These are phyloP conservation scores for Zygoascus ofunaensis DNA, from an alignment of 805 yeast genomes.

Conservation along the genomic window DNA sequence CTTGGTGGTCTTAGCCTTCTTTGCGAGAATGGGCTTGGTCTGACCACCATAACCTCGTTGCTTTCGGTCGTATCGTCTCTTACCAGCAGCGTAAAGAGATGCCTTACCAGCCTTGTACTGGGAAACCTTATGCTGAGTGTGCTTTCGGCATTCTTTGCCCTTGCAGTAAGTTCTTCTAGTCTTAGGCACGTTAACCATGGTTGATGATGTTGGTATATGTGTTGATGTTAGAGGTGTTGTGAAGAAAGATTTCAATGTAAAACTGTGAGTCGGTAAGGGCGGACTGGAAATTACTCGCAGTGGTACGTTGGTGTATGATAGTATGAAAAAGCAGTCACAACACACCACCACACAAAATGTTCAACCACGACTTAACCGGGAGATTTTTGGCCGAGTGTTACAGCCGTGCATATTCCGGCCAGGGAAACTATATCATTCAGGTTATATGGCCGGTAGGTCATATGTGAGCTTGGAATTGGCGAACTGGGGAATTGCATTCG, in stretches of 20 bases:
- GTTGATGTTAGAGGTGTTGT: conserved; percentile 3
- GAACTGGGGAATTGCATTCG: too few relatives aligned
- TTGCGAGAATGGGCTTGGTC: conserved; percentile 99
- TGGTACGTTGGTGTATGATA: neutral
- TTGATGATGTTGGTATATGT: neutral
- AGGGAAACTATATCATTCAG: too few relatives aligned
- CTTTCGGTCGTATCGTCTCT: conserved; percentile 99
- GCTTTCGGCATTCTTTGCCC: conserved; percentile 98
- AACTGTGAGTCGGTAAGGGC: conserved; percentile 2
- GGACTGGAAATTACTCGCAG: neutral
- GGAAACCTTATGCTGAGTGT: conserved; percentile 99
- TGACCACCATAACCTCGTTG: conserved; percentile 99
- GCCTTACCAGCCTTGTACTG: conserved; percentile 99
- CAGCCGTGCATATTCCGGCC: too few relatives aligned
- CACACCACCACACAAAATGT: too few relatives aligned
- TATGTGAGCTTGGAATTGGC: too few relatives aligned
- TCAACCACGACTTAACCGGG: too few relatives aligned
- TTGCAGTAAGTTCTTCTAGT: conserved; percentile 99
- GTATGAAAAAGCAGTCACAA: neutral
- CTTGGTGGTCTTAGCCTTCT: conserved; percentile 99
- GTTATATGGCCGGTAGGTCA: too few relatives aligned
- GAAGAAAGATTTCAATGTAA: neutral
- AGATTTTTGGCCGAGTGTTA: too few relatives aligned
- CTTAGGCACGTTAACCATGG: conserved; percentile 95
- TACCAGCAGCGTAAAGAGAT: conserved; percentile 98